Evolutionary conservation across 192 early-diverging fungal genomes (phyloP), one percentile per base, ranked within the genome.

Genomic region (Rhizophagus sp.): DNA sequence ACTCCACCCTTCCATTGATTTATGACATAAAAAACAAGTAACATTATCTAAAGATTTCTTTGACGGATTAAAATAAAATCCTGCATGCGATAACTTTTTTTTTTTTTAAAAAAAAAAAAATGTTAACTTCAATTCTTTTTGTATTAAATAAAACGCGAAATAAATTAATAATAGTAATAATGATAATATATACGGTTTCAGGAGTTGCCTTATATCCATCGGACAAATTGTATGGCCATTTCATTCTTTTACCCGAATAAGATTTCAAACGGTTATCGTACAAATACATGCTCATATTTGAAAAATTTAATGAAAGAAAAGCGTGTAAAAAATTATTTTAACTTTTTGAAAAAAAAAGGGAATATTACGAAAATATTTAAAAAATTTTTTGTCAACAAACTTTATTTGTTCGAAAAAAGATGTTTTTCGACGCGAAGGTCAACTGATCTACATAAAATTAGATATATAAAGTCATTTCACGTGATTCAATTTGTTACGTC

Each of bases 1-100:
- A 24, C 49, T 34, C 84, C 84, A 85, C 1, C 75, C 78, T 62
- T 83, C 82, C 2, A 85, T 76, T 15, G 82, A 81, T 34, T 83
- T 83, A n/a, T 67, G 30, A 47, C 84, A 85, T 22, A 85, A 67
- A 62, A 82, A 85, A 61, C 84, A 85, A 12, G 83, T 62, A 5
- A 85, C 84, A 70, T 83, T 85, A 73, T 85, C 84, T 9, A 47
- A 63, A 2, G 80, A 77, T 5, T n/a, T 15, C 8, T 47, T 1
- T 25, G 49, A 13, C 1, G 82, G 84, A 19, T 65, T 72, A 67
- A 72, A 85, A 49, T 78, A 85, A 52, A 85, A 85, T 47, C 84
- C 84, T 57, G 84, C 82, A 9, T 80, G 71, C 41, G 84, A 76
- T 5, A 85, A 72, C 84, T 85, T 52, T 30, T 30, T 30, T 30